These are phyloP conservation scores for Melampsora larici-populina DNA, from an alignment of 1,284 basidiomycete genomes.

Conservation along the genomic window DNA sequence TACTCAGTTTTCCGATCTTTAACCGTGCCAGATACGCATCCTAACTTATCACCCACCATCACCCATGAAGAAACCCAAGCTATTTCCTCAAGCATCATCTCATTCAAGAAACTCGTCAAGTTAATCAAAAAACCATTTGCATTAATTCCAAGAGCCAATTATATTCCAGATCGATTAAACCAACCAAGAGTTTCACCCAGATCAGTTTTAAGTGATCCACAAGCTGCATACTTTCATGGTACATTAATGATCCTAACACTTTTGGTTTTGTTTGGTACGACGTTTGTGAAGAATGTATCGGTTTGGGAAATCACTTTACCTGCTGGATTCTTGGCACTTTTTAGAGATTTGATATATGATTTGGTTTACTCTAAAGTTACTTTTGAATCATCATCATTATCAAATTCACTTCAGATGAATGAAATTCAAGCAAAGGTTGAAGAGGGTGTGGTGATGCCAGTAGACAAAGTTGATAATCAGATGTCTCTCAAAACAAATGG, in stretches of 20 bases:
- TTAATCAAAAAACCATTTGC: background rate
- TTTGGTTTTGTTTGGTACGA: constrained; percentile 62
- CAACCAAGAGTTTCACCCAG: constrained; percentile 28
- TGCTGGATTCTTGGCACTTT: constrained; percentile 70
- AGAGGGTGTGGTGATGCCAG: background rate
- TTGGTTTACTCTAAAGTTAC: background rate
- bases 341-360: constrained; percentile 61
- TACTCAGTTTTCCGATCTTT: constrained; percentile 20
- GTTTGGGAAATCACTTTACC: constrained; percentile 75
- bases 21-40: constrained; percentile 17
- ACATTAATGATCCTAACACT: constrained; percentile 60
- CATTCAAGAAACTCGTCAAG: background rate
- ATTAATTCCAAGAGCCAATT: constrained; percentile 30
- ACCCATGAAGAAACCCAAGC: background rate
- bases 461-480: background rate
- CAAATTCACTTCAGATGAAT: background rate
- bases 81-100: background rate
- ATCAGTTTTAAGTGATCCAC: constrained; percentile 56
- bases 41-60: constrained; percentile 11
- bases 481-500: background rate
- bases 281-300: constrained; percentile 56
- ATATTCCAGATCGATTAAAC: constrained; percentile 35
- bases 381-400: background rate
- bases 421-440: background rate
- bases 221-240: constrained; percentile 59